Base-by-base conservation (phyloP, 2,329 filamentous ascomycete genomes). In the Venturia oleaginea region DNA sequence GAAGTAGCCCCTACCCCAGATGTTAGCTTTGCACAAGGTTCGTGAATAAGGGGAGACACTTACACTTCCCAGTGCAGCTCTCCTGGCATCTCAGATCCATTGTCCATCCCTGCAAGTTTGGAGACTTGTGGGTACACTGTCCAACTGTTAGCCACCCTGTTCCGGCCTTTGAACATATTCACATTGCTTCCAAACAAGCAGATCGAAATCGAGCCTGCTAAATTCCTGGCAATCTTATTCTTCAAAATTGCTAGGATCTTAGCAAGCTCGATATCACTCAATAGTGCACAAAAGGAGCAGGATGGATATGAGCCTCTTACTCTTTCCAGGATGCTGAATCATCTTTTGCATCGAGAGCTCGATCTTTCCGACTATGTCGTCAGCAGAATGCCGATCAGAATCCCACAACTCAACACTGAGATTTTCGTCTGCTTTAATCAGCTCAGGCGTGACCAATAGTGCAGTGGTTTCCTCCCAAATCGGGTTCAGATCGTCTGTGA, bases 371-470 rank as follows among this genome's bases (percentile, higher is more conserved):
- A 97, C 92, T 57, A 97, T 89, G 70, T 97, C 94, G 72, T 97
- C 94, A 0, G 93, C 91, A 11, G 91, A 94, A 48, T 90, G 91
- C 57, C 92, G 84, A 74, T 97, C 94, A 61, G 91, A 96, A 75
- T 97, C 94, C 94, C 94, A 97, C 0, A 97, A 84, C 73, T 97
- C 93, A 68, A 97, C 87, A 11, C 91, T 93, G 4, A 97, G 82
- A 72, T 94, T 91, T 77, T 99, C 94, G 68, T 97, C 88, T 0
- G 90, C 93, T 76, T 94, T 95, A 79, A 97, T 91, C 63, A 96
- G 81, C 68, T 97, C 92, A 0, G 90, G 84, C 0, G 90, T 96
- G 6, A 99, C 90, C 19, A 97, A 79, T 22, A 97, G 81, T 60
- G 60, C 92, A 54, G 90, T 87, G 1, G 86, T 90, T 76, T 97